phyloP scores from a whole-genome alignment of 1,284 basidiomycete genomes.

The Cryptococcus sp. region DNA sequence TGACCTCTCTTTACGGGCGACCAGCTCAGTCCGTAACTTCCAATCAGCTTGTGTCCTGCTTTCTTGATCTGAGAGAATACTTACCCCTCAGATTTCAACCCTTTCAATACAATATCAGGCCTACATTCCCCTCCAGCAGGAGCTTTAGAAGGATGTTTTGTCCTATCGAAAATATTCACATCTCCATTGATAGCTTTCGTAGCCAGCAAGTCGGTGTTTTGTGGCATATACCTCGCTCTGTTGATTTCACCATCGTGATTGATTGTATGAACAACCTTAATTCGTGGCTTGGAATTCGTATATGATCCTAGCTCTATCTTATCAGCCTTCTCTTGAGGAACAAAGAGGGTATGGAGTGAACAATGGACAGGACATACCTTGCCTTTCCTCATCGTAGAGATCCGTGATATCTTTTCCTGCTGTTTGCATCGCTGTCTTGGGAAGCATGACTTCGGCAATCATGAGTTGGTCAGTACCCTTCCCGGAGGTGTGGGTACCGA shows the following conservation, averaged over 20 bases:
- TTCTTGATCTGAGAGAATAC: slow-evolving; percentile 28
- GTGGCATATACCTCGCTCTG: slow-evolving; percentile 96
- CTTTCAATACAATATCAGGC: slow-evolving; percentile 85
- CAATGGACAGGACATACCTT: slow-evolving; percentile 47
- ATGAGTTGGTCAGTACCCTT: slow-evolving; percentile 94
- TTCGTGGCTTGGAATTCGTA: slow-evolving; percentile 68
- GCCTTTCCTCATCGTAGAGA: slow-evolving; percentile 84
- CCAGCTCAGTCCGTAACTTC: slow-evolving; percentile 90
- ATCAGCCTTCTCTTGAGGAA: neutral
- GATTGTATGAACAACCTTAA: slow-evolving; percentile 90
- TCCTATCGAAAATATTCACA: slow-evolving; percentile 91
- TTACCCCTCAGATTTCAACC: slow-evolving; percentile 90
- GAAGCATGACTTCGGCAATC: slow-evolving; percentile 90
- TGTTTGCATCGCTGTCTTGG: slow-evolving; percentile 56
- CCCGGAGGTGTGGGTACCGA: slow-evolving; percentile 96
- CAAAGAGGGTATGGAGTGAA: neutral
- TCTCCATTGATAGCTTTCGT: slow-evolving; percentile 89
- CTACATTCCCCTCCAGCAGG: slow-evolving; percentile 76
- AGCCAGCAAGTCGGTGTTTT: slow-evolving; percentile 94
- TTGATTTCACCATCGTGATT: slow-evolving; percentile 97
- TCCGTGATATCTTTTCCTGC: slow-evolving; percentile 66
- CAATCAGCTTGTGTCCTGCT: slow-evolving; percentile 8
- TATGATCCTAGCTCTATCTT: slow-evolving; percentile 75
- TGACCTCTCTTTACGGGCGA: slow-evolving; percentile 76
- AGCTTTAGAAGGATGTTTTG: slow-evolving; percentile 92